These are phyloP conservation scores for Primulina huaijiensis DNA, from an alignment of 257 asterid genomes.

Conservation along the genomic window DNA sequence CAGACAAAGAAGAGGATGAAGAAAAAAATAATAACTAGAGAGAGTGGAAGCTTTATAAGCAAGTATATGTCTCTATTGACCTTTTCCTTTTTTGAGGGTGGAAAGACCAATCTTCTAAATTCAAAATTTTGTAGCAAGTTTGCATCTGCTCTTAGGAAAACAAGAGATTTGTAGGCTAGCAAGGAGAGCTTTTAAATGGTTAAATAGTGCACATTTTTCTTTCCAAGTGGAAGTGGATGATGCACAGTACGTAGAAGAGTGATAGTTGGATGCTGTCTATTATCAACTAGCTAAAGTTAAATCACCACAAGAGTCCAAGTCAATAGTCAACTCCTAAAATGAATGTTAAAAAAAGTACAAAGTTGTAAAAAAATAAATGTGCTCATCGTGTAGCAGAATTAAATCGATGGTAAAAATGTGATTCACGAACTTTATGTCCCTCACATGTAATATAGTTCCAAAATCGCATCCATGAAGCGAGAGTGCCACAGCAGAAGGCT, in stretches of 20 bases:
- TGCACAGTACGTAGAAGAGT: background rate
- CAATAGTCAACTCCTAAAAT: background rate
- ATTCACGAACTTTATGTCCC: conserved; percentile 22
- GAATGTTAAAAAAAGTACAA: background rate
- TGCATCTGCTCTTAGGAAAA: background rate
- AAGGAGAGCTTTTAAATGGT: background rate
- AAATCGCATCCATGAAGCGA: conserved; percentile 84
- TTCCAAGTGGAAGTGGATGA: background rate
- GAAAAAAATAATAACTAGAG: background rate
- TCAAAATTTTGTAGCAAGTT: background rate
- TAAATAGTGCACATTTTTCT: background rate
- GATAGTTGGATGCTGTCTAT: background rate
- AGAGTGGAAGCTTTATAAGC: background rate
- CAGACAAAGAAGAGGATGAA: background rate
- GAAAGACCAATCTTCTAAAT: background rate
- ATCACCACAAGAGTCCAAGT: background rate
- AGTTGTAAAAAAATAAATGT: background rate
- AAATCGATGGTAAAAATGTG: conserved; percentile 2
- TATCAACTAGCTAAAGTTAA: conserved; percentile 2
- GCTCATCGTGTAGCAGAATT: background rate
- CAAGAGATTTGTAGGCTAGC: background rate
- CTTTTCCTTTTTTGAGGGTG: background rate
- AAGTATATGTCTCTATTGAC: background rate
- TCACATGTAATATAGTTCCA: conserved; percentile 86
- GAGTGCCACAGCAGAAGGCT: conserved; percentile 68